Percentiles rank a stretch among this genome's conserved stretches.
Evolutionary conservation across 331 rosid genomes (phyloP).

Genomic region (Cydonia oblonga): DNA sequence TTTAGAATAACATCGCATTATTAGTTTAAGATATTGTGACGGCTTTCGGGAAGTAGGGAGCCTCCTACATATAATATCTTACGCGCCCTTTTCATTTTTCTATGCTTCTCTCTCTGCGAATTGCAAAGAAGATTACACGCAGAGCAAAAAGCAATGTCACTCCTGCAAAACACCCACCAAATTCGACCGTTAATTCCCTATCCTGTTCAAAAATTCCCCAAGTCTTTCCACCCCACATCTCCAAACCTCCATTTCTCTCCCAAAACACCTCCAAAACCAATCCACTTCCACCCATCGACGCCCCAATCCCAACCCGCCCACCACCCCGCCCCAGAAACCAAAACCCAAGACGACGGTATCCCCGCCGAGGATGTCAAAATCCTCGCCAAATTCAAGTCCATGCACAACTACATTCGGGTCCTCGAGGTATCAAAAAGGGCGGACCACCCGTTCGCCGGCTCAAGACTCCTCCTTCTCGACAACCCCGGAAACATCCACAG

Average conservation of each 20-base stretch:
- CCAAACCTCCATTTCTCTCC: slow-evolving; percentile 5
- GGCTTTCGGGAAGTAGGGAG: too few species aligned
- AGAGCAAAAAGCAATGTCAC: slow-evolving; percentile 12
- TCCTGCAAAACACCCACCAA: slow-evolving; percentile 13
- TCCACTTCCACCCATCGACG: neutral
- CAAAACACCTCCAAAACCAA: neutral
- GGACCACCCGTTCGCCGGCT: slow-evolving; percentile 79
- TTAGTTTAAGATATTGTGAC: too few species aligned
- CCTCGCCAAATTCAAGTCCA: slow-evolving; percentile 62
- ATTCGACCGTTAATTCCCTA: slow-evolving; percentile 9
- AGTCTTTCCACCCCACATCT: neutral
- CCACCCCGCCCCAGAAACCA: slow-evolving; percentile 1
- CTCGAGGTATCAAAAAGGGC: slow-evolving; percentile 64
- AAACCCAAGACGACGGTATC: slow-evolving; percentile 55
- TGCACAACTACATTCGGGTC: slow-evolving; percentile 77
- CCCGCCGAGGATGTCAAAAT: slow-evolving; percentile 52
- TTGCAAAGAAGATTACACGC: neutral
- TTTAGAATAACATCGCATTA: too few species aligned
- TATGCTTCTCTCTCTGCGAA: neutral
- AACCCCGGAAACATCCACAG: slow-evolving; percentile 89
- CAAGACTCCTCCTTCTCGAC: slow-evolving; percentile 79
- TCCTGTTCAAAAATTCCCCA: neutral
- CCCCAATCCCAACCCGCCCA: slow-evolving; percentile 30
- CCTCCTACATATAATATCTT: neutral
- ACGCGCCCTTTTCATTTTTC: neutral